phyloP scores from a whole-genome alignment of 257 asterid species.

The Nemophila menziesii region DNA sequence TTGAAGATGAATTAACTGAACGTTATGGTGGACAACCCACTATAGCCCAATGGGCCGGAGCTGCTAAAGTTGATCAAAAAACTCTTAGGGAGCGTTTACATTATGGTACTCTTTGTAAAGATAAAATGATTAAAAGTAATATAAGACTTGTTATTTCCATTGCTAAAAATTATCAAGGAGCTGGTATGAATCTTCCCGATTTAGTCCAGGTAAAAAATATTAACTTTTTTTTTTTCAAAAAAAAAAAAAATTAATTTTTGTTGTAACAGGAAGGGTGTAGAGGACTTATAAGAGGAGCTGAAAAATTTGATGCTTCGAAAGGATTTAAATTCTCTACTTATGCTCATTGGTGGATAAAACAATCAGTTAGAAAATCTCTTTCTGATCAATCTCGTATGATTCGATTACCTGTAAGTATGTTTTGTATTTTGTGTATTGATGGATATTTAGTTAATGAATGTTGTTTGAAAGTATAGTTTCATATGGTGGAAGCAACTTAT shows the following conservation, averaged over 20 bases:
- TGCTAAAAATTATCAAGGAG: conserved; percentile 86
- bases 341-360: conserved; percentile 98
- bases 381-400: conserved; percentile 32
- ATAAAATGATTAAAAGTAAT: conserved; percentile 87
- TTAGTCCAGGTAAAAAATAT: conserved; percentile 98
- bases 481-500: conserved; percentile 86
- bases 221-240: no score
- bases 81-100: conserved; percentile 68
- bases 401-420: conserved; percentile 24
- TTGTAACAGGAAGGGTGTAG: conserved; percentile 78
- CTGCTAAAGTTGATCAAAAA: conserved; percentile 74
- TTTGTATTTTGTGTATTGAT: background rate
- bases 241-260: conserved; percentile 16
- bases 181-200: conserved; percentile 91
- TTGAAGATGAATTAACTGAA: conserved; percentile 47
- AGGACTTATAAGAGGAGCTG: conserved; percentile 82
- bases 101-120: conserved; percentile 70
- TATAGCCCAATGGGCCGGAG: conserved; percentile 79
- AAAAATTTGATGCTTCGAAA: conserved; percentile 79
- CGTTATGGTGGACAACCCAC: conserved; percentile 62
- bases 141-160: conserved; percentile 85
- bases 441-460: background rate
- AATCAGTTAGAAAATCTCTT: conserved; percentile 32
- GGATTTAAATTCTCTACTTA: conserved; percentile 94
- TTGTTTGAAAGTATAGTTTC: conserved; percentile 42